Evolutionary conservation across 2,329 filamentous ascomycete species (phyloP), one percentile per base, ranked within the genome.

Genomic region (Furcasterigmium sp.): DNA sequence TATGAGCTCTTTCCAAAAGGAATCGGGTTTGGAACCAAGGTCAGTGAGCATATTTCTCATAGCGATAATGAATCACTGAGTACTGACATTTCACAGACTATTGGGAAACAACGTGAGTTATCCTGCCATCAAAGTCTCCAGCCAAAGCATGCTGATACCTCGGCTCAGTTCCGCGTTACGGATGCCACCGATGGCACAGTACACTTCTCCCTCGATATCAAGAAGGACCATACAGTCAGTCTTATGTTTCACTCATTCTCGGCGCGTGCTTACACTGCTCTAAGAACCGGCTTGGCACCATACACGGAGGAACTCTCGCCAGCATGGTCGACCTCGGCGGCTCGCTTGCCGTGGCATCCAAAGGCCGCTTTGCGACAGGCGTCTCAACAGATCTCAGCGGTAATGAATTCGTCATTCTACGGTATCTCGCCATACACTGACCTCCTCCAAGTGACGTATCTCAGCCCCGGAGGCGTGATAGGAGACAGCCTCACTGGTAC

Each of bases 11-110:
- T 96, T 96, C 64, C 80, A 87, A 69, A 78, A 79, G 52, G 86
- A 88, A 51, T 95, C 90, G 5, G 91, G 91, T 7, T 69, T 97
- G 17, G 91, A 96, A 63, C 89, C 89, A 61, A 86, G 87, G 91
- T 95, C 59, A 55, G 67, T n/a, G n/a, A n/a, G n/a, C n/a, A n/a
- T n/a, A n/a, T n/a, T n/a, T n/a, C n/a, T n/a, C n/a, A n/a, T n/a
- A n/a, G n/a, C n/a, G n/a, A n/a, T n/a, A n/a, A n/a, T n/a, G n/a
- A n/a, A n/a, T n/a, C n/a, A n/a, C n/a, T n/a, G n/a, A n/a, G n/a
- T n/a, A 18, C 37, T 42, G 23, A 45, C 26, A 3, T 25, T n/a
- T 8, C 13, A 3, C 32, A 73, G 69, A 26, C 48, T 73, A 1
- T 55, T 74, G 11, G 69, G 67, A 1, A 56, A 60, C 4, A 64